Evolutionary conservation across 2,329 filamentous ascomycete genomes (phyloP), one percentile per base, ranked within the genome.

Genomic region (Colletotrichum tropicicola): DNA sequence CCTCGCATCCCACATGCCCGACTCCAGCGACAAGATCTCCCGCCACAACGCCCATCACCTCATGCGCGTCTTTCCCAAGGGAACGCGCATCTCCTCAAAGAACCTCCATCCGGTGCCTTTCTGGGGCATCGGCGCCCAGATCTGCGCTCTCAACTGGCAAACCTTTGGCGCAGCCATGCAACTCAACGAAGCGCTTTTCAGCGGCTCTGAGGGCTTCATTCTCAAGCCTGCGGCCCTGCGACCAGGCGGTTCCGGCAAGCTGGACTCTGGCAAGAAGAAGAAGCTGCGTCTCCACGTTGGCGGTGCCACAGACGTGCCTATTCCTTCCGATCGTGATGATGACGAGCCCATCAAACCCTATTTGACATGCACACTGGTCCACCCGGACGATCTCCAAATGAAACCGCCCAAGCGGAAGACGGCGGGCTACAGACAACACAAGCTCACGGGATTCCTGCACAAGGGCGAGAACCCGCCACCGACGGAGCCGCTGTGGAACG

Each of bases 51-150:
- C 88, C 0, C 78, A 82, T 19, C 87, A 91, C 65, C 80, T 91
- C n/a, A 91, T 91, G 89, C 85, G 89, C 4, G 89, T 91, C 2
- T 92, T 82, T 68, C 89, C 89, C 37, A 91, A 91, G 70, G 89
- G 89, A 51, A 90, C 89, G 0, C 86, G 89, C 44, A 91, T 92
- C 72, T 87, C 86, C 0, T 91, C 88, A 2, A 83, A 81, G 35
- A 92, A 92, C 71, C 82, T 92, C 3, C 82, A 83, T 56, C 89
- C 88, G 0, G 82, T 89, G 0, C 82, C 84, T 0, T 91, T 89
- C 72, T 92, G 89, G 89, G 87, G 82, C 6, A 73, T 91, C 4
- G 89, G 89, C 1, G 89, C 89, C 3, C 89, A 92, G 70, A 88
- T 92, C 48, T 91, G 88, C 72, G 89, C 89, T 3, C 80, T 92